Evolutionary conservation across 2,329 filamentous ascomycete species (phyloP), one percentile per base, ranked within the genome.

Genomic region (Xylariaceae sp.): DNA sequence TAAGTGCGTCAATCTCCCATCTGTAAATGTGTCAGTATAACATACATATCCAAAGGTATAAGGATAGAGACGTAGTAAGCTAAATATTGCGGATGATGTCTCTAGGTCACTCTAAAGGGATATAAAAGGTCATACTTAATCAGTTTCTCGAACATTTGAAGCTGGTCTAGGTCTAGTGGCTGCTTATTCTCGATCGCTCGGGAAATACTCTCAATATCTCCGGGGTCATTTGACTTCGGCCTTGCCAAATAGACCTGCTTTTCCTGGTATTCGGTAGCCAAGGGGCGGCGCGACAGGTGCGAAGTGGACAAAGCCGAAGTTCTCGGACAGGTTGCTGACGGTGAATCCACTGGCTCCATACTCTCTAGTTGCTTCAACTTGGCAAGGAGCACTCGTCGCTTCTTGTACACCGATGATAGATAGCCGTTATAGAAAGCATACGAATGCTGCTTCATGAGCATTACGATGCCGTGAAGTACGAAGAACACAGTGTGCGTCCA

Each of bases 371-470:
- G 78, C 50, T 81, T 77, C 21, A 90, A 70, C 52, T 75, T 78
- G 4, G 62, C 66, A 8, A 75, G 66, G n/a, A 83, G 68, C n/a
- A 69, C 64, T 9, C 65, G 60, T 2, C 81, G 75, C 50, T 75
- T 75, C 53, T 81, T 78, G 64, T 85, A 83, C 2, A 83, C 74
- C 16, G 82, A 80, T 2, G 81, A 91, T 44, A 87, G 75, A 58
- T 92, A 82, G 6, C 89, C 89, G 63, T 92, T 92, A 70, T 91
- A 92, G 61, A 90, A 91, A 4, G 86, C 81, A 65, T 90, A 92
- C 15, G 85, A 88, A 67, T 92, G 89, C 71, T 91, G 88, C 74
- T 93, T 93, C 89, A 92, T 92, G 20, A 92, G 68, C 79, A 92
- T 87, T 3, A 88, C 83, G 50, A 92, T 73, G 11, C 84, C 84